Percentiles rank a stretch among this genome's conserved stretches.
Conservation (phyloP, 345 rosid species). For the Melaleuca quinquenervia region DNA sequence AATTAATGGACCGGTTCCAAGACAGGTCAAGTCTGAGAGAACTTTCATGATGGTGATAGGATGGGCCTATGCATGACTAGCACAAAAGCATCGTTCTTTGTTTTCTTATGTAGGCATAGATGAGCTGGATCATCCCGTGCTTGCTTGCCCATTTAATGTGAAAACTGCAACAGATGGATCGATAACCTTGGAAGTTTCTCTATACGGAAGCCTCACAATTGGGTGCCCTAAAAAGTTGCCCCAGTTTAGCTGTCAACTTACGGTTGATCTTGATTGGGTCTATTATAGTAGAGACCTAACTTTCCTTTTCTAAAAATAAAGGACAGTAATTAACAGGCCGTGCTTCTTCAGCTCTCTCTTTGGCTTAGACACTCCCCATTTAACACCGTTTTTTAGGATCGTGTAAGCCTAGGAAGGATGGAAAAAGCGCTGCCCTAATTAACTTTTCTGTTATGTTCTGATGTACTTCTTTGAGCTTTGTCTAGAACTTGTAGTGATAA, state of each 20-base stretch:
- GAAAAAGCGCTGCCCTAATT: background rate
- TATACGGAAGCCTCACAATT: background rate
- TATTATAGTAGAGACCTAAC: background rate
- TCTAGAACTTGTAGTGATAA: no score
- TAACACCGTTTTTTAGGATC: background rate
- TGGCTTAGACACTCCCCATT: background rate
- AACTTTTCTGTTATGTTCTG: no score
- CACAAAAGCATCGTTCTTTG: background rate
- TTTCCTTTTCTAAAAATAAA: background rate
- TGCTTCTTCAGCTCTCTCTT: background rate
- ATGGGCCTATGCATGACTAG: background rate
- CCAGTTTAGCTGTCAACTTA: background rate
- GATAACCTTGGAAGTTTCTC: no score
- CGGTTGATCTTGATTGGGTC: background rate
- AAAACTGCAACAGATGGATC: background rate
- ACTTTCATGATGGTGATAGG: background rate
- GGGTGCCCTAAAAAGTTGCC: background rate
- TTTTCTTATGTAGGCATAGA: background rate
- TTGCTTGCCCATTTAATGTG: background rate
- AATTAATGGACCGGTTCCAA: background rate
- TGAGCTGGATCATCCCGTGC: background rate
- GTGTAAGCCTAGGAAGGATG: background rate
- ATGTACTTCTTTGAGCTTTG: no score
- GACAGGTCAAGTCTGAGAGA: background rate
- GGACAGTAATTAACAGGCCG: background rate